A percentile compares a stretch with the other conserved stretches of the same genome.
Conservation (phyloP, 768 basidiomycete species). For the Lactarius tabidus region DNA sequence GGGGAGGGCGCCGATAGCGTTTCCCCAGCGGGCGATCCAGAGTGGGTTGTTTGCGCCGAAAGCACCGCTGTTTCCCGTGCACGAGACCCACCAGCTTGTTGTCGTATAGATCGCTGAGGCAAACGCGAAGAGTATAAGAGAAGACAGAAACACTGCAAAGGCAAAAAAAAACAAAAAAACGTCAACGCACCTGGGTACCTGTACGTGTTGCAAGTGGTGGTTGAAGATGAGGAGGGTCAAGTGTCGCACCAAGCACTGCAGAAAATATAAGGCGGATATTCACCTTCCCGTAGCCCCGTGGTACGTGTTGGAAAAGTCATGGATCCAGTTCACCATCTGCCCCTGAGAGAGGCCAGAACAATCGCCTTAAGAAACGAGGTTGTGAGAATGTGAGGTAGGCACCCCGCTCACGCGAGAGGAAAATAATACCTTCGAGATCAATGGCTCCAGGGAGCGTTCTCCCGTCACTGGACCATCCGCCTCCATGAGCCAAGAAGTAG, state of each 20-base stretch:
- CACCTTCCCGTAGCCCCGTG: too few species aligned
- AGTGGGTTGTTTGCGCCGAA: constrained; percentile 53
- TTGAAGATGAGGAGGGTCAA: too few species aligned
- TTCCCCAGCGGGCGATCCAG: constrained; percentile 56
- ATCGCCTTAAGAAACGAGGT: constrained; percentile 37
- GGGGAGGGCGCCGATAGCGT: constrained; percentile 49
- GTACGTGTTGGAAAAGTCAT: constrained; percentile 53
- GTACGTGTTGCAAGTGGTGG: too few species aligned
- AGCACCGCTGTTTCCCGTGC: constrained; percentile 54
- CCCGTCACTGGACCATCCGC: constrained; percentile 7
- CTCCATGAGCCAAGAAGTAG: constrained; percentile 49
- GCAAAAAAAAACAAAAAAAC: neutral
- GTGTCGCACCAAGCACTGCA: too few species aligned
- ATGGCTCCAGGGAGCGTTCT: constrained; percentile 4
- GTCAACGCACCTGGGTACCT: constrained; percentile 37
- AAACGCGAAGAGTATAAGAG: neutral
- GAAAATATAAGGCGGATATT: too few species aligned
- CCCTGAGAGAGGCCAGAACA: constrained; percentile 54
- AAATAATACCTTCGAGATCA: constrained; percentile 7
- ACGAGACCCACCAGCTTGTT: constrained; percentile 63
- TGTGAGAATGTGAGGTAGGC: neutral
- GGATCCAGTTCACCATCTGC: constrained; percentile 60
- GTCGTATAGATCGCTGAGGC: constrained; percentile 55
- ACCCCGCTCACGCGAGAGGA: too few species aligned
- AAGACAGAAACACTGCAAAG: neutral